Conservation (phyloP, 176 grass and related monocot genomes). For the Oryza glumipatula region DNA sequence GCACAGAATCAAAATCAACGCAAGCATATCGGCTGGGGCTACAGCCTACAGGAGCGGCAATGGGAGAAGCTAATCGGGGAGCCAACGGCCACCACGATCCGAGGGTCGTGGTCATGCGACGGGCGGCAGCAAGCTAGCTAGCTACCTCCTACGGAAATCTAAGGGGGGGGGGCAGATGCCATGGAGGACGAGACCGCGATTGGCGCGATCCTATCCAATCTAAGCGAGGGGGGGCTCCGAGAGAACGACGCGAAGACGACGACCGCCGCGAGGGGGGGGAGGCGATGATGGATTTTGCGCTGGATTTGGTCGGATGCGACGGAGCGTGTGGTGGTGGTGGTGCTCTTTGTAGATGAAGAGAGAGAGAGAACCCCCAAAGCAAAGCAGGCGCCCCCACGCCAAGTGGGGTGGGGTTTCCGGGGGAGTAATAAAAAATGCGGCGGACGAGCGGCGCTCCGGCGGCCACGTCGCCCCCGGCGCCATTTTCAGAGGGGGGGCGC, state of each 20-base stretch:
- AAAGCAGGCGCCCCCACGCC: neutral
- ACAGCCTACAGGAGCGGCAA: neutral
- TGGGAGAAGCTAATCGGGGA: neutral
- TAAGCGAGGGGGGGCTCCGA: neutral
- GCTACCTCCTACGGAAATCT: neutral
- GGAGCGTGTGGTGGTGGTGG: constrained; percentile 9
- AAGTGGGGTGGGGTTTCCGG: neutral
- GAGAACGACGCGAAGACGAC: too few relatives aligned
- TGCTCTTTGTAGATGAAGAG: constrained; percentile 29
- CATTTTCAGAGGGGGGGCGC: constrained; percentile 36
- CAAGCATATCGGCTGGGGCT: neutral
- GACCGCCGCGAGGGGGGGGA: neutral
- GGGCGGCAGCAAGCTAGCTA: neutral
- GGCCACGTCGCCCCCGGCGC: constrained; percentile 61
- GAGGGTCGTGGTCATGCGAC: neutral
- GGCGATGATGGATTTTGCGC: neutral
- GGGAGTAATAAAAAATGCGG: constrained; percentile 46
- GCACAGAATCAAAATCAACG: neutral
- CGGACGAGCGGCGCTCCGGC: constrained; percentile 40
- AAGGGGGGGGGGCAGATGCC: too few relatives aligned
- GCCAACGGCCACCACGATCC: neutral
- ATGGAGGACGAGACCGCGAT: neutral
- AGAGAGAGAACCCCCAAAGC: neutral
- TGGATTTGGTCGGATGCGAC: constrained; percentile 38
- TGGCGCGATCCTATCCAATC: neutral